Conservation (phyloP, 2,329 filamentous ascomycete species). For the Fusarium tricinctum region DNA sequence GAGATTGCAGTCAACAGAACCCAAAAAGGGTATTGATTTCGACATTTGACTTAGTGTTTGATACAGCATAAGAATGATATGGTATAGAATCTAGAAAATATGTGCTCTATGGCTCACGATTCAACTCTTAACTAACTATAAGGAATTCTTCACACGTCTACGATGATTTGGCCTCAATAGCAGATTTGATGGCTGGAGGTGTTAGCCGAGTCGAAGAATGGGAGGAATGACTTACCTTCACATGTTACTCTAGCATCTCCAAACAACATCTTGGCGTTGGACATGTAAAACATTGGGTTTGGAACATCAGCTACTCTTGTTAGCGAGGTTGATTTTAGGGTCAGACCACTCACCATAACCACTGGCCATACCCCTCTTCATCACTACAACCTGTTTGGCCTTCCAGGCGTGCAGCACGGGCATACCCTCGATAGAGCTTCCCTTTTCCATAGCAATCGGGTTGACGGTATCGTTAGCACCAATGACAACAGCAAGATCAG, state of each 20-base stretch:
- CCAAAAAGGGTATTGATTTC: conserved; percentile 36
- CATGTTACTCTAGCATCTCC: conserved; percentile 89
- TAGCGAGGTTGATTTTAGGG: conserved; percentile 15
- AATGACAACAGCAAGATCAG: conserved; percentile 89
- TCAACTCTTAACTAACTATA: conserved; percentile 33
- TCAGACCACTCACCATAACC: conserved; percentile 76
- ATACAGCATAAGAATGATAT: conserved; percentile 26
- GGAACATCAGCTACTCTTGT: conserved; percentile 79
- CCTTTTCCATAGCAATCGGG: conserved; percentile 86
- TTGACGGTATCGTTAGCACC: conserved; percentile 95
- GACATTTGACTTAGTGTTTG: conserved; percentile 8
- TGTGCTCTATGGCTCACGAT: conserved; percentile 42
- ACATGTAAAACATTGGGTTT: conserved; percentile 95
- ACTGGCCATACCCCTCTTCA: conserved; percentile 92
- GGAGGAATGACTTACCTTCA: conserved; percentile 72
- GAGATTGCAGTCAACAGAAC: conserved; percentile 35
- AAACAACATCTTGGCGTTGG: conserved; percentile 90
- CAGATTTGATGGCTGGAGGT: conserved; percentile 57
- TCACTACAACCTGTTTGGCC: conserved; percentile 91
- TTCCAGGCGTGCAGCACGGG: conserved; percentile 94
- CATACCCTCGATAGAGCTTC: conserved; percentile 90
- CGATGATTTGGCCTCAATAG: conserved; percentile 55
- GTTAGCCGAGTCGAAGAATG: conserved; percentile 41
- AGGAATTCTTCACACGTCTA: conserved; percentile 24
- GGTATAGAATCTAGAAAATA: conserved; percentile 42